A percentile compares a stretch with the other conserved stretches of the same genome.
These are phyloP conservation scores for Alliaria petiolata DNA, from an alignment of 345 rosid genomes.

Conservation along the genomic window DNA sequence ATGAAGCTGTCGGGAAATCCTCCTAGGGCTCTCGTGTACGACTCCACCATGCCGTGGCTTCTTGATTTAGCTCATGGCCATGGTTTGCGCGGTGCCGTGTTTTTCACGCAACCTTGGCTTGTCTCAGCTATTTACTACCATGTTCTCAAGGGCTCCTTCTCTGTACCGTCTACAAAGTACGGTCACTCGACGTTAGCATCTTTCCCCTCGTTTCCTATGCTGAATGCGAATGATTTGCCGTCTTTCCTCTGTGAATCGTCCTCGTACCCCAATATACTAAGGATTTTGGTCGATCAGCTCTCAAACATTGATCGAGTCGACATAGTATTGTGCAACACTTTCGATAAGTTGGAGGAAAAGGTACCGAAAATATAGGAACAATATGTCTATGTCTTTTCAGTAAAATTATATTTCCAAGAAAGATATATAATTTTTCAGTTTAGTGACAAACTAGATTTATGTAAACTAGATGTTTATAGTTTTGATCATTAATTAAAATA, in stretches of 20 bases:
- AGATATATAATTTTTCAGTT: background rate
- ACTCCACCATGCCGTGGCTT: constrained; percentile 48
- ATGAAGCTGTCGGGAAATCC: constrained; percentile 8
- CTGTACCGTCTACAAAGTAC: constrained; percentile 25
- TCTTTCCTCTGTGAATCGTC: constrained; percentile 30
- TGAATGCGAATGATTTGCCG: constrained; percentile 40
- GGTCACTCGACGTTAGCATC: constrained; percentile 23
- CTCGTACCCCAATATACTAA: constrained; percentile 13
- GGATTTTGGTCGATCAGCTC: constrained; percentile 24
- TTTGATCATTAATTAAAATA: no score
- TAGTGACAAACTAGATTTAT: background rate
- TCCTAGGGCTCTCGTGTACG: constrained; percentile 38
- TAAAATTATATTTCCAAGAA: background rate
- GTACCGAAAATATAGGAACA: constrained; percentile 13
- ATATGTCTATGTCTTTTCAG: background rate
- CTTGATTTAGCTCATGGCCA: constrained; percentile 37
- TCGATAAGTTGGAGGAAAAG: constrained; percentile 42
- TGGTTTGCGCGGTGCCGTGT: constrained; percentile 34
- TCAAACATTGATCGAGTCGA: constrained; percentile 30
- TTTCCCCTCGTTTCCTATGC: constrained; percentile 36
- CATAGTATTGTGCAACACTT: constrained; percentile 43
- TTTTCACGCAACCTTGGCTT: constrained; percentile 51
- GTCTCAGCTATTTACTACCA: constrained; percentile 41
- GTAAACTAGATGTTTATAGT: no score
- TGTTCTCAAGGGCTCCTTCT: constrained; percentile 18